A percentile compares a stretch with the other conserved stretches of the same genome.
These are phyloP conservation scores for Hirsutella minnesotensis DNA, from an alignment of 2,329 filamentous ascomycete genomes.

Conservation along the genomic window DNA sequence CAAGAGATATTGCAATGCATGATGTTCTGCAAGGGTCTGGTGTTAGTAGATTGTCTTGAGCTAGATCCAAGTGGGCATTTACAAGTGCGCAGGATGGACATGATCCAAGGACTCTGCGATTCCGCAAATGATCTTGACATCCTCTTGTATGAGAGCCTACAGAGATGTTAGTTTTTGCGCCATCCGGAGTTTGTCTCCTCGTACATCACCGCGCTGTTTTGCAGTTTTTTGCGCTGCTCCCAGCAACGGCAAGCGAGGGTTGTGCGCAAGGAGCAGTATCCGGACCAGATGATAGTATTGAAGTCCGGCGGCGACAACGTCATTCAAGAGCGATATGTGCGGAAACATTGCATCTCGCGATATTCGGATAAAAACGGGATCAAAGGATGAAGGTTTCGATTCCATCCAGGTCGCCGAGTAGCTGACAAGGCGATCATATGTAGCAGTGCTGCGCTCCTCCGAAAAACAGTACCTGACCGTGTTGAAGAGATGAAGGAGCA, in stretches of 20 bases:
- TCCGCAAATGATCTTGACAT: slow-evolving; percentile 13
- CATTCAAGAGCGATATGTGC: slow-evolving; percentile 13
- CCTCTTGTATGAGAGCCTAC: slow-evolving; percentile 11
- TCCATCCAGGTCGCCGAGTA: slow-evolving; percentile 12
- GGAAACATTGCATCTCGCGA: slow-evolving; percentile 8
- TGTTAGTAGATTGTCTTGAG: background rate
- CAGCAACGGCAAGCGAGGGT: slow-evolving; percentile 13
- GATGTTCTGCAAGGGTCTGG: slow-evolving; percentile 6
- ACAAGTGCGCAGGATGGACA: slow-evolving; percentile 13
- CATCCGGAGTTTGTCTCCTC: background rate
- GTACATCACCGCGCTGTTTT: slow-evolving; percentile 2
- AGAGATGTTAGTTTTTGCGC: background rate
- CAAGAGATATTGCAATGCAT: slow-evolving; percentile 13
- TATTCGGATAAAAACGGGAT: slow-evolving; percentile 10
- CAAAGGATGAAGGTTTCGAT: slow-evolving; percentile 13
- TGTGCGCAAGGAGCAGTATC: slow-evolving; percentile 14
- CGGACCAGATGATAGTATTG: slow-evolving; percentile 16
- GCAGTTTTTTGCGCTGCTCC: slow-evolving; percentile 7
- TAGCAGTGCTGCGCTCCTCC: slow-evolving; percentile 6
- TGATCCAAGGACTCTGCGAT: slow-evolving; percentile 12
- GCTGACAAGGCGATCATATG: slow-evolving; percentile 10
- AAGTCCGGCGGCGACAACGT: slow-evolving; percentile 11
- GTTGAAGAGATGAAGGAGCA: slow-evolving; percentile 12
- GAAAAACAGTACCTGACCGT: slow-evolving; percentile 15
- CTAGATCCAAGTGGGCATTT: background rate